Evolutionary conservation across 805 yeast species (phyloP), one percentile per base, ranked within the genome.

Genomic region (Candida vartiovaarae): DNA sequence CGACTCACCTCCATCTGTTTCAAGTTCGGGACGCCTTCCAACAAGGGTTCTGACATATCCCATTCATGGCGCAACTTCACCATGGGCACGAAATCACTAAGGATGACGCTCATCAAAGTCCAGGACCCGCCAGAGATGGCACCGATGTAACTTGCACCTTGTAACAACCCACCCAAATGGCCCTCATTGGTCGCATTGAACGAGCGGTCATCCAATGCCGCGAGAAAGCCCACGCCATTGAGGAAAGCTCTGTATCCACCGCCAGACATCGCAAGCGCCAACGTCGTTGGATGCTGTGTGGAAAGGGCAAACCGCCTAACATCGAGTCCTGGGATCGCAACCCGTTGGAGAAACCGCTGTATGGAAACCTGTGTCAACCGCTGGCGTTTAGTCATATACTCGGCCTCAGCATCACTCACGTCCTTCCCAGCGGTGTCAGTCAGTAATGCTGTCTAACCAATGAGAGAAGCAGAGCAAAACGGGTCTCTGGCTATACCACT

Each of bases 221-320:
- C 69, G 23, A 88, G 64, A 59, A 80, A 78, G 32, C 96, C 96
- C 10, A 95, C 95, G 2, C 95, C 95, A 45, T 72, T 65, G 37
- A 88, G 65, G 87, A 88, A 85, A 31, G 96, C 95, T 48, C 96
- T 74, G 62, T 85, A 88, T 4, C 96, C 96, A 58, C 96, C 96
- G 37, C 96, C 96, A 11, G 86, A 73, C 52, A 81, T 78, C 6
- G 88, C 81, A 28, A 75, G 51, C 3, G 78, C 89, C 36, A 83
- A 66, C 39, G 71, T 68, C 15, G 54, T 55, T 2, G 68, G 71
- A 32, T 47, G 53, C 29, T 39, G 37, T 15, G 45, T 40, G 5
- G 49, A 45, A n/a, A 45, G 36, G n/a, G 53, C 47, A 45, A 61
- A 65, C 23, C 33, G 34, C 7, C 52, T 50, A 4, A 55, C 48